A percentile compares a stretch with the other conserved stretches of the same genome.
These are phyloP conservation scores for Tetradesmus obliquus DNA, from an alignment of 139 green algal genomes.

Conservation along the genomic window DNA sequence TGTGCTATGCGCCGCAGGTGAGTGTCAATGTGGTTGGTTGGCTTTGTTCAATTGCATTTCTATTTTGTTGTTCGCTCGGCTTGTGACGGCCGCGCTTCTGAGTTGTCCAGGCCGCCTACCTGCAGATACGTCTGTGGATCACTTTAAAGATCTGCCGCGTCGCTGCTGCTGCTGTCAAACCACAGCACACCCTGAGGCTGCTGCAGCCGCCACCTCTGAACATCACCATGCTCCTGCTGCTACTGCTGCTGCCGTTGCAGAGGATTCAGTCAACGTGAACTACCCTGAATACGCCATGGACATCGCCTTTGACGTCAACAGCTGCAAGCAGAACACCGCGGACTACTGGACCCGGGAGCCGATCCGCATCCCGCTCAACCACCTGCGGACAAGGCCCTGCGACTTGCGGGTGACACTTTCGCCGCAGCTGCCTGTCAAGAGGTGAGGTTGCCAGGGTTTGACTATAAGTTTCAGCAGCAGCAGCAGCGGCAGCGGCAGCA, in stretches of 20 bases:
- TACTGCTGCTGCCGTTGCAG: not conserved
- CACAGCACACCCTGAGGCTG: too few relatives aligned
- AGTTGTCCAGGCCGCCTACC: too few relatives aligned
- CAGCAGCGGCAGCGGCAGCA: too few relatives aligned
- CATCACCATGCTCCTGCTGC: not conserved
- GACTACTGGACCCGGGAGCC: not conserved
- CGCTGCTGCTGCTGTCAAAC: too few relatives aligned
- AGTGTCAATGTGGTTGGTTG: not conserved
- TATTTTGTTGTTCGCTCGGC: too few relatives aligned
- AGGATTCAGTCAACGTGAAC: not conserved
- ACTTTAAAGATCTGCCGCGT: too few relatives aligned
- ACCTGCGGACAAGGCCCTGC: not conserved
- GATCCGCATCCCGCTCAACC: not conserved
- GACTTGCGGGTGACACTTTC: constrained; percentile 8
- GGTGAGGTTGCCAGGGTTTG: not conserved
- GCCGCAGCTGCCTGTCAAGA: constrained; percentile 15
- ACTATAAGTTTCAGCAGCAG: not conserved
- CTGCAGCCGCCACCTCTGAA: too few relatives aligned
- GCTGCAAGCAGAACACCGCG: constrained; percentile 18
- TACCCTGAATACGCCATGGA: constrained; percentile 36
- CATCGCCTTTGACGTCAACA: constrained; percentile 20
- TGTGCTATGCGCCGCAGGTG: constrained; percentile 6
- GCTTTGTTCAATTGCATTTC: too few relatives aligned
- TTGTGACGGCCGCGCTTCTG: too few relatives aligned
- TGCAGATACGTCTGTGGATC: too few relatives aligned